Base-by-base conservation (phyloP, 495 filamentous ascomycete species). In the Podospora conica region DNA sequence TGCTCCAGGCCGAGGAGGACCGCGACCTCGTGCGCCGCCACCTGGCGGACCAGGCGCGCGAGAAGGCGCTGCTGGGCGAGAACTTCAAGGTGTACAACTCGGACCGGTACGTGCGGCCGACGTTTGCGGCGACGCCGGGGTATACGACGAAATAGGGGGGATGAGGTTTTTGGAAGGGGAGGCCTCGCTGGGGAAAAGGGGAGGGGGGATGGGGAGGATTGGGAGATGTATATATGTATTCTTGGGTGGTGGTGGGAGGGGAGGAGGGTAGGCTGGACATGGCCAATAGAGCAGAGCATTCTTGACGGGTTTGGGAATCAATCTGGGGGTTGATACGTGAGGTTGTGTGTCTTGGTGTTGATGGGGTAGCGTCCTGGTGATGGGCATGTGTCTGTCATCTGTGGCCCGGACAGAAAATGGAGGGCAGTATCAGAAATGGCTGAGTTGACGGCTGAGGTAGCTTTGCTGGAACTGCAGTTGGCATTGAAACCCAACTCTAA, bases 1-100 rank as follows among this genome's bases (percentile, higher is more conserved):
- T 95, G 68, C 87, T 98, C 60, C 93, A 97, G 74, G 95, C 95
- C 63, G 95, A 98, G 75, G 91, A 94, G 73, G 95, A 98, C 81
- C 89, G 95, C 58, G 95, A 98, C 81, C 87, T 91, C 74, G 93
- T 96, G 69, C 85, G 95, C 57, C 80, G 93, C 69, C 83, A 92
- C 74, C 86, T 87, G 63, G 95, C 96, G 58, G 90, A 96, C 73
- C 86, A 91, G 83, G 91, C 86, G 64, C 83, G 95, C 55, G 96
- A 97, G 85, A 91, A 91, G 85, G 88, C 91, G 79, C 81, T 98
- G 61, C 71, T 97, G 69, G 94, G 94, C 28, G 83, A 85, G 68
- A 90, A 94, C 78, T 83, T 82, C 24, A 84, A 82, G 75, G 85
- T 95, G 31, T 98, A 98, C 77, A 86, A 98, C 81, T 88, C 87